These are phyloP conservation scores for Fusarium sp. DNA, from an alignment of 2,329 filamentous ascomycete species.

Conservation along the genomic window DNA sequence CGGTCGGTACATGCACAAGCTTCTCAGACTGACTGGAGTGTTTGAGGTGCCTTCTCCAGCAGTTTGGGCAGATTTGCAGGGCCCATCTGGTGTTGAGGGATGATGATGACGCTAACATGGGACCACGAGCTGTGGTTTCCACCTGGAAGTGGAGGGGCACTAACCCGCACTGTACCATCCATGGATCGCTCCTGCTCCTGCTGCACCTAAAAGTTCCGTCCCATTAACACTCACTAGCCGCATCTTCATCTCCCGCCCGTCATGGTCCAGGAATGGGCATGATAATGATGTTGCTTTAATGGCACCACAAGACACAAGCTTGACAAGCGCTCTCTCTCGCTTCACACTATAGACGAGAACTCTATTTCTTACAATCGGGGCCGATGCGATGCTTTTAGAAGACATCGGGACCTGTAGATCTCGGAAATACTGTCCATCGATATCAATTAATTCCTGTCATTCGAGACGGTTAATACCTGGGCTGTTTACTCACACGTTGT, in stretches of 20 bases:
- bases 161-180: slow-evolving; percentile 14
- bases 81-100: slow-evolving; percentile 37
- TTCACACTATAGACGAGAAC: slow-evolving; percentile 2
- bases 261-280: not conserved
- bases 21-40: slow-evolving; percentile 5
- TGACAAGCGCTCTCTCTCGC: not conserved
- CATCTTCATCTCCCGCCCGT: not conserved
- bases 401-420: slow-evolving; percentile 30
- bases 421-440: slow-evolving; percentile 15
- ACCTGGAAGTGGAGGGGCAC: slow-evolving; percentile 10
- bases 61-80: slow-evolving; percentile 34
- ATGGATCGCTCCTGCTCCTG: not conserved
- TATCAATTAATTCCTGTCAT: slow-evolving; percentile 22
- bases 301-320: slow-evolving; percentile 23
- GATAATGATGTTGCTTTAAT: slow-evolving; percentile 12
- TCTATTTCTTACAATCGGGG: slow-evolving; percentile 7
- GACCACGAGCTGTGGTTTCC: slow-evolving; percentile 31
- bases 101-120: slow-evolving; percentile 45
- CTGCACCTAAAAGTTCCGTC: not conserved
- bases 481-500: slow-evolving; percentile 41
- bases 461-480: slow-evolving; percentile 27
- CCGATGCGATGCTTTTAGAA: slow-evolving; percentile 10
- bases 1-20: not conserved
- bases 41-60: slow-evolving; percentile 13
- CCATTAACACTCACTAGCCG: not conserved